These are phyloP conservation scores for Starmerella kuoi DNA, from an alignment of 805 yeast genomes.

Conservation along the genomic window DNA sequence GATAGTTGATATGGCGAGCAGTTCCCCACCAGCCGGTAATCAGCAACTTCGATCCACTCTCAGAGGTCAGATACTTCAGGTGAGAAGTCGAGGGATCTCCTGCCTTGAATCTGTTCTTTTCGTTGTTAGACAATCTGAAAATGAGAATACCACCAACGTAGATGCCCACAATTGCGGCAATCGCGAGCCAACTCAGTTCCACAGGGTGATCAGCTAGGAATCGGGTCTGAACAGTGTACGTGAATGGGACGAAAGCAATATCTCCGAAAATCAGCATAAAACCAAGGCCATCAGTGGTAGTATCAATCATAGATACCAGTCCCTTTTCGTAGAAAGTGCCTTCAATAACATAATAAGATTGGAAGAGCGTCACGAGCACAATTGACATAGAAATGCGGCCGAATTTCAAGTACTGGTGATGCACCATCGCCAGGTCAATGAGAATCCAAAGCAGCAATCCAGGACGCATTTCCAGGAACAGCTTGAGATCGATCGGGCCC, in stretches of 20 bases:
- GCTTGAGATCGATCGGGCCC: slow-evolving; percentile 74
- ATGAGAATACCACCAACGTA: slow-evolving; percentile 61
- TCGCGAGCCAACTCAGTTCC: slow-evolving; percentile 37
- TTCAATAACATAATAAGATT: slow-evolving; percentile 74
- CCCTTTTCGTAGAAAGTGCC: slow-evolving; percentile 90
- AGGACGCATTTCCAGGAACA: slow-evolving; percentile 89
- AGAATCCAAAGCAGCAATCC: slow-evolving; percentile 81
- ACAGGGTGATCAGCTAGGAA: slow-evolving; percentile 57
- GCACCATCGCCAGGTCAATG: slow-evolving; percentile 65
- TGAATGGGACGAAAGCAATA: slow-evolving; percentile 80
- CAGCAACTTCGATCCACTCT: slow-evolving; percentile 65
- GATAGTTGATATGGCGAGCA: slow-evolving; percentile 86
- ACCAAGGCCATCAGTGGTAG: slow-evolving; percentile 93
- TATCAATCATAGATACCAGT: slow-evolving; percentile 84
- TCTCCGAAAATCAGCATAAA: slow-evolving; percentile 95
- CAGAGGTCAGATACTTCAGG: slow-evolving; percentile 57
- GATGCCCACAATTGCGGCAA: slow-evolving; percentile 35
- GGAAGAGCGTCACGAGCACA: slow-evolving; percentile 53
- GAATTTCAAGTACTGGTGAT: slow-evolving; percentile 54
- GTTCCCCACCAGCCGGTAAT: slow-evolving; percentile 94
- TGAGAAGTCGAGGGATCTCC: slow-evolving; percentile 55
- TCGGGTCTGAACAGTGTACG: slow-evolving; percentile 77
- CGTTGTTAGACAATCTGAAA: slow-evolving; percentile 72
- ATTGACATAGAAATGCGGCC: slow-evolving; percentile 63
- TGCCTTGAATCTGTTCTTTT: slow-evolving; percentile 70